These are phyloP conservation scores for Helicocarpus griseus DNA, from an alignment of 2,329 filamentous ascomycete genomes.

Conservation along the genomic window DNA sequence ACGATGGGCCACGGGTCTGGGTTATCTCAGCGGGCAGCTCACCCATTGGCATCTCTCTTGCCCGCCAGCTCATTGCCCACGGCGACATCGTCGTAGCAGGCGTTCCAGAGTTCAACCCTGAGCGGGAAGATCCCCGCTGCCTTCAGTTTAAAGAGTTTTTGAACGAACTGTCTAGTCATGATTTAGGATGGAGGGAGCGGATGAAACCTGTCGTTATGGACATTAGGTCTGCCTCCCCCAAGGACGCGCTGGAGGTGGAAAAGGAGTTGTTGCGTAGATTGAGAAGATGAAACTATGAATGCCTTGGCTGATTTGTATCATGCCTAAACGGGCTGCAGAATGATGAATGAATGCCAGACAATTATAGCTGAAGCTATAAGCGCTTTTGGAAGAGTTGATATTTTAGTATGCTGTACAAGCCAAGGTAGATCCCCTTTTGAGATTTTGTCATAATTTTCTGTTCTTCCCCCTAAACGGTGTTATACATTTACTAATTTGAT, in stretches of 20 bases:
- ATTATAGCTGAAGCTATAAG: constrained; percentile 79
- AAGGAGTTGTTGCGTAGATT: not conserved
- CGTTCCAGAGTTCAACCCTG: constrained; percentile 66
- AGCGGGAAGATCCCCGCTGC: constrained; percentile 61
- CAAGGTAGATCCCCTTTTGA: too few relatives aligned
- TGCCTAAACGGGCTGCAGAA: constrained; percentile 25
- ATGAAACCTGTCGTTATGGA: constrained; percentile 55
- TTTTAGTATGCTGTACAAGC: constrained; percentile 79
- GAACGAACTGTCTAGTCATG: constrained; percentile 43
- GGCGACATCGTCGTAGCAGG: constrained; percentile 86
- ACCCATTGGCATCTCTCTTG: constrained; percentile 72
- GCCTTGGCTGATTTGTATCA: not conserved
- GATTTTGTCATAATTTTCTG: constrained; percentile 1
- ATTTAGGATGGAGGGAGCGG: constrained; percentile 70
- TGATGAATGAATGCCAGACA: constrained; percentile 65
- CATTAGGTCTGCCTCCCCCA: constrained; percentile 34
- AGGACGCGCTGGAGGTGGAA: not conserved
- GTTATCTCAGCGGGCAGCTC: constrained; percentile 80
- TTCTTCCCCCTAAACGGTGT: not conserved
- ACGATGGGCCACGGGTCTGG: constrained; percentile 73
- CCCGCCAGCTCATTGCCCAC: constrained; percentile 72
- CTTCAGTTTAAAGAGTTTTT: constrained; percentile 73
- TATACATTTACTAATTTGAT: not conserved
- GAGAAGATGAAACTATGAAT: not conserved
- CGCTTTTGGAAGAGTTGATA: constrained; percentile 78